Conservation (phyloP, 441 rosid genomes). For the Mallotus japonicus region DNA sequence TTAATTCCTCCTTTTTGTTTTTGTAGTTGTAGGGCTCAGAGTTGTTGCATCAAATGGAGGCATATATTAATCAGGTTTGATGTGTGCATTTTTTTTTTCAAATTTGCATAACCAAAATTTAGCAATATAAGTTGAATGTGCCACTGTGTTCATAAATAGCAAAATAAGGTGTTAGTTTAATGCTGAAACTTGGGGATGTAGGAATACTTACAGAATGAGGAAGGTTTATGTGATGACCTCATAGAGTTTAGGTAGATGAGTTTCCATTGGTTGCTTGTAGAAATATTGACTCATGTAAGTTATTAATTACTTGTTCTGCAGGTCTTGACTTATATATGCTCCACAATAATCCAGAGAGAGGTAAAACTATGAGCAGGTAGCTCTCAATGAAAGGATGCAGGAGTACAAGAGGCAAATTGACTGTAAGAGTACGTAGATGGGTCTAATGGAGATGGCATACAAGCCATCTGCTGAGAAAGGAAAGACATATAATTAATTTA, state of each 20-base stretch:
- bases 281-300: slow-evolving; percentile 6
- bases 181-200: not conserved
- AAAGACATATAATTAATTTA: slow-evolving; percentile 50
- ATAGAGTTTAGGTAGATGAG: not conserved
- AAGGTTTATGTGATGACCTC: not conserved
- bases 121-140: not conserved
- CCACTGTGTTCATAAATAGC: too few species aligned
- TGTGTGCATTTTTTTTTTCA: not conserved
- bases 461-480: slow-evolving; percentile 96
- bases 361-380: slow-evolving; percentile 95
- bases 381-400: slow-evolving; percentile 94
- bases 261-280: not conserved
- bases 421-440: slow-evolving; percentile 73
- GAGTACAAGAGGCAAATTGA: slow-evolving; percentile 96
- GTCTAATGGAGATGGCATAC: slow-evolving; percentile 65
- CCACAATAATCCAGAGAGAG: slow-evolving; percentile 89
- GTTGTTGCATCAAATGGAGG: too few species aligned
- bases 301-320: slow-evolving; percentile 28
- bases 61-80: slow-evolving; percentile 84
- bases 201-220: not conserved
- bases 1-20: too few species aligned
- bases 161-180: not conserved
- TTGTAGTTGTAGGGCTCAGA: too few species aligned
- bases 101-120: not conserved
- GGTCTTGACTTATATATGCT: slow-evolving; percentile 84